These are phyloP conservation scores for Phlegmacium glaucopus DNA, from an alignment of 768 basidiomycete genomes.

Conservation along the genomic window DNA sequence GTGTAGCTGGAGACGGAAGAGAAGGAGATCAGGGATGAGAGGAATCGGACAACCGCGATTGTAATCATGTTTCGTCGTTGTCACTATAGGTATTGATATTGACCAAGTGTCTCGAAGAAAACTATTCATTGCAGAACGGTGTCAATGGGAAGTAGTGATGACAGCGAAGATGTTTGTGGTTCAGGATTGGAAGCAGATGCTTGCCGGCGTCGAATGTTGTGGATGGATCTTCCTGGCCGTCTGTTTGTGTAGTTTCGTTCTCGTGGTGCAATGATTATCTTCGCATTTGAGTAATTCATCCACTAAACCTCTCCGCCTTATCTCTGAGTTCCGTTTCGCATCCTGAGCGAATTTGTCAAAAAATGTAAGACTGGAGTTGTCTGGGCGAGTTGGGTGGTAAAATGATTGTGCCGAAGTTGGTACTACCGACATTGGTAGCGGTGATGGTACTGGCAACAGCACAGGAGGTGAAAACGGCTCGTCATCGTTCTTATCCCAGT, in stretches of 20 bases:
- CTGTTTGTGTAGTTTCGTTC: constrained; percentile 1
- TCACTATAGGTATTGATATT: too few relatives aligned
- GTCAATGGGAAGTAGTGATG: not conserved
- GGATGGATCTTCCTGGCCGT: constrained; percentile 15
- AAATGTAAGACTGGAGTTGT: constrained; percentile 42
- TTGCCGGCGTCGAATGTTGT: constrained; percentile 8
- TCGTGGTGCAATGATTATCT: constrained; percentile 52
- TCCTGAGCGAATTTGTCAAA: constrained; percentile 59
- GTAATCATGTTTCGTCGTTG: too few relatives aligned
- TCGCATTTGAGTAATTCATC: constrained; percentile 65
- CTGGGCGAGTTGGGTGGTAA: not conserved
- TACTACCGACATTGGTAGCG: constrained; percentile 2
- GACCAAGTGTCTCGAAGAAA: too few relatives aligned
- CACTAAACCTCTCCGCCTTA: constrained; percentile 49
- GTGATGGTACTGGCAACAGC: not conserved
- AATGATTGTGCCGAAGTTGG: constrained; percentile 4
- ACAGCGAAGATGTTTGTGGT: not conserved
- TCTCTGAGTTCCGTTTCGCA: constrained; percentile 52
- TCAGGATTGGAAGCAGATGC: not conserved
- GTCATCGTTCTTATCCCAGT: not conserved
- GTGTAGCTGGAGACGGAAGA: too few relatives aligned
- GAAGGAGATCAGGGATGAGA: too few relatives aligned
- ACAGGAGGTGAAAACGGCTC: not conserved
- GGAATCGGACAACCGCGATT: too few relatives aligned
- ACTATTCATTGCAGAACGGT: too few relatives aligned